These are phyloP conservation scores for Elaeis guineensis DNA, from an alignment of 176 grass and related monocot species.

Conservation along the genomic window DNA sequence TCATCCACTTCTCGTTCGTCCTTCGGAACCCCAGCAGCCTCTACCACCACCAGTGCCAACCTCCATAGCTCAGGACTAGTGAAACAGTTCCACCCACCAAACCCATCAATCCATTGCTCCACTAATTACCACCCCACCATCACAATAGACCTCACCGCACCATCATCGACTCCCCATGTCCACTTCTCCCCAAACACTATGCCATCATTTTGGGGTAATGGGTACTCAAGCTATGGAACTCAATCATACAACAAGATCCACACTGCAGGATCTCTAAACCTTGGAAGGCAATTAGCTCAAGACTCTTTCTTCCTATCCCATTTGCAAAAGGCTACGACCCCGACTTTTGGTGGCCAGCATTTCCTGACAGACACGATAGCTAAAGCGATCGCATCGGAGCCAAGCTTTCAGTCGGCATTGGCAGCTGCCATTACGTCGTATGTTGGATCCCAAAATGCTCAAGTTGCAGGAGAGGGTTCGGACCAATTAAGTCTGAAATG, in stretches of 20 bases:
- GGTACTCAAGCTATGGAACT: constrained; percentile 39
- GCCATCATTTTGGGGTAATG: constrained; percentile 36
- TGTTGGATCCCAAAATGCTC: constrained; percentile 37
- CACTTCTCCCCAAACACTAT: constrained; percentile 21
- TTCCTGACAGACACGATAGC: constrained; percentile 60
- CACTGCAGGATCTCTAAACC: not conserved
- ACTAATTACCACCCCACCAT: constrained; percentile 23
- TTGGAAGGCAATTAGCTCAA: constrained; percentile 17
- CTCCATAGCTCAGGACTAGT: not conserved
- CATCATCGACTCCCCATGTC: constrained; percentile 7
- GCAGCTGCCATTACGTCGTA: constrained; percentile 61
- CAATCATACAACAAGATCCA: constrained; percentile 32
- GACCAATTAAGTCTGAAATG: too few species aligned
- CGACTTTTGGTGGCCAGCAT: constrained; percentile 2
- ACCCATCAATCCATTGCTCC: constrained; percentile 1
- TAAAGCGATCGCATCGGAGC: constrained; percentile 63
- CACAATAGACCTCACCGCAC: constrained; percentile 39
- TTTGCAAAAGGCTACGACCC: constrained; percentile 18
- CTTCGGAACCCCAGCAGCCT: not conserved
- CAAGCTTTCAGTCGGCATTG: constrained; percentile 60
- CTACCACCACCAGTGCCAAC: not conserved
- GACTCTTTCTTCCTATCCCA: constrained; percentile 25
- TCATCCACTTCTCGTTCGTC: constrained; percentile 17
- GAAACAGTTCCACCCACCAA: constrained; percentile 7
- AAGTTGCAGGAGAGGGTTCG: not conserved